Percentiles rank a stretch among this genome's conserved stretches.
Evolutionary conservation across 2,329 filamentous ascomycete genomes (phyloP).

Genomic region (Trichoderma atrobrunneum): DNA sequence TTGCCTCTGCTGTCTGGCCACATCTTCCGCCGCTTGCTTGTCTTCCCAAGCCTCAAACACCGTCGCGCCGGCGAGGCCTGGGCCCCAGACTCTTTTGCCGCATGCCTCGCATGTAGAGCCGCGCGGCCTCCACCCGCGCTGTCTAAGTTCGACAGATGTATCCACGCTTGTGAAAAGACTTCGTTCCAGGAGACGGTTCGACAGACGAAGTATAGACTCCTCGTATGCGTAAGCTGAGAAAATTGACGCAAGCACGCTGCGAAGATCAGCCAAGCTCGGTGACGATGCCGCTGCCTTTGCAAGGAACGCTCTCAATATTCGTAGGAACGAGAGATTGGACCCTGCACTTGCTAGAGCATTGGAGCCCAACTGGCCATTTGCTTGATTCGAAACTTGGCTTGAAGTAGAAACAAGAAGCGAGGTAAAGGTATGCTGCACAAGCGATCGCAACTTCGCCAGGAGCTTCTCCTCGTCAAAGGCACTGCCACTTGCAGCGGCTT

Average conservation of each 20-base stretch:
- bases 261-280: slow-evolving; percentile 82
- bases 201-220: slow-evolving; percentile 79
- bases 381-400: slow-evolving; percentile 52
- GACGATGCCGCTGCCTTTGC: slow-evolving; percentile 76
- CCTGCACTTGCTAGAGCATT: slow-evolving; percentile 39
- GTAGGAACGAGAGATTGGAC: slow-evolving; percentile 76
- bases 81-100: slow-evolving; percentile 80
- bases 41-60: slow-evolving; percentile 83
- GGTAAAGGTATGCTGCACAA: slow-evolving; percentile 89
- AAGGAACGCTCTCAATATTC: slow-evolving; percentile 84
- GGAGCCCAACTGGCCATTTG: slow-evolving; percentile 32
- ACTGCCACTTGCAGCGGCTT: slow-evolving; percentile 29
- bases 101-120: slow-evolving; percentile 88
- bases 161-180: slow-evolving; percentile 83
- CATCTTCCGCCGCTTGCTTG: slow-evolving; percentile 48
- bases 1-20: slow-evolving; percentile 45
- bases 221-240: slow-evolving; percentile 97
- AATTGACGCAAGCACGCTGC: slow-evolving; percentile 80
- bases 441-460: slow-evolving; percentile 64
- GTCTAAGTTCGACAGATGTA: slow-evolving; percentile 69
- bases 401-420: slow-evolving; percentile 78
- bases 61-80: slow-evolving; percentile 67
- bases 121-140: slow-evolving; percentile 83
- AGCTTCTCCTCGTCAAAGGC: slow-evolving; percentile 58
- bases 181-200: slow-evolving; percentile 81